Percentiles rank a stretch among this genome's conserved stretches.
Conservation (phyloP, 805 yeast genomes). For the Lipomyces chichibuensis region DNA sequence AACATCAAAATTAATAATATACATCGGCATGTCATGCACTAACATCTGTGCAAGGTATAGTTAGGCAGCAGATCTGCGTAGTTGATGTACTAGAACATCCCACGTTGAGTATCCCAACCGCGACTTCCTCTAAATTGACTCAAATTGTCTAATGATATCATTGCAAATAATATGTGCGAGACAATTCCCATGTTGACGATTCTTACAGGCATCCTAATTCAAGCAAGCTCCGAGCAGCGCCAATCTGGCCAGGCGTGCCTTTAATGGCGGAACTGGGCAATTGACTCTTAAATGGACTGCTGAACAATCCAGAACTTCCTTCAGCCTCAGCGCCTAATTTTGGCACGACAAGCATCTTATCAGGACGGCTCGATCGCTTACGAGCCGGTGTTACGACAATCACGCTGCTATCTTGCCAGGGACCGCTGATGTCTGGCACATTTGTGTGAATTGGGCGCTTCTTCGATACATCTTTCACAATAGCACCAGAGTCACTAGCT, state of each 20-base stretch:
- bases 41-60: neutral
- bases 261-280: slow-evolving; percentile 35
- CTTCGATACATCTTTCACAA: neutral
- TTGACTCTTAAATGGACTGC: slow-evolving; percentile 34
- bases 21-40: neutral
- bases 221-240: slow-evolving; percentile 38
- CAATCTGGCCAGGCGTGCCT: slow-evolving; percentile 38
- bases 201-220: slow-evolving; percentile 32
- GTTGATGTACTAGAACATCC: neutral
- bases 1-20: neutral
- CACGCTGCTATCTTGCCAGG: neutral
- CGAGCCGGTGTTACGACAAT: slow-evolving; percentile 9
- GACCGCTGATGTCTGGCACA: neutral
- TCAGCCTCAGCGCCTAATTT: neutral
- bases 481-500: neutral
- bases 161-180: neutral
- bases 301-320: slow-evolving; percentile 13
- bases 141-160: neutral
- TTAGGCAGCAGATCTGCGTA: neutral
- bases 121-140: neutral
- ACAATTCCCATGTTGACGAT: neutral
- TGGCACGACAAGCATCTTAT: neutral
- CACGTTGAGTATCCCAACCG: neutral
- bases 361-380: neutral
- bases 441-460: neutral